Evolutionary conservation across 176 grass and related monocot species (phyloP), one percentile per base, ranked within the genome.

Genomic region (Microstegium vimineum): DNA sequence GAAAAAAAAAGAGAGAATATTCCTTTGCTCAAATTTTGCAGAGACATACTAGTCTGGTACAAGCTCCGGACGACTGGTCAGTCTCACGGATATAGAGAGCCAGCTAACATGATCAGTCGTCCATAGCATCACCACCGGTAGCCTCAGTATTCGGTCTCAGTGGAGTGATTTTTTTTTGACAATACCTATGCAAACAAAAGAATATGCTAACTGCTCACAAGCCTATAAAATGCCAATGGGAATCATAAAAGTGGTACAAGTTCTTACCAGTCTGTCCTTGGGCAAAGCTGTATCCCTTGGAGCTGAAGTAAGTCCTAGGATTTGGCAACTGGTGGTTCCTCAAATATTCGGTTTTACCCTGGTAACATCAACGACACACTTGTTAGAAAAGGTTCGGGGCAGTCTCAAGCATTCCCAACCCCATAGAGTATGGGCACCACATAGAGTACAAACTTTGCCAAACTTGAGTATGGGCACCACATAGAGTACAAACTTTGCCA

Each of bases 271-370:
- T 95, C 28, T 92, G 90, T 12, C 90, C 90, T 46, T 92, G 85
- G 66, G 64, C 51, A 36, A 92, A 92, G 71, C 61, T 78, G 81
- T 95, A 95, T 52, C 90, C 90, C 77, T 88, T 92, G 46, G 88
- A 83, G 45, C 88, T 92, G 4, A 88, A 79, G 16, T 90, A 92
- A 17, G 90, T 88, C 31, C 93, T 92, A 36, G 87, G 90, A 66
- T 95, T 88, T 30, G 87, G 93, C 74, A 92, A 27, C 62, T 81
- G 82, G 70, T 90, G 80, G 85, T 95, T 92, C 45, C 92, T 36
- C 35, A 36, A 36, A 36, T 92, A 90, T 28, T 90, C 87, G 13
- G 82, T 83, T 13, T 74, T 88, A 17, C 90, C 90, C 90, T 94
- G 51, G 68, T 74, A 70, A 43, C 12, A 31, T 45, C 32, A 70